Percentiles rank a stretch among this genome's conserved stretches.
Evolutionary conservation across 2,329 filamentous ascomycete genomes (phyloP).

Genomic region (Ascochyta koolunga): DNA sequence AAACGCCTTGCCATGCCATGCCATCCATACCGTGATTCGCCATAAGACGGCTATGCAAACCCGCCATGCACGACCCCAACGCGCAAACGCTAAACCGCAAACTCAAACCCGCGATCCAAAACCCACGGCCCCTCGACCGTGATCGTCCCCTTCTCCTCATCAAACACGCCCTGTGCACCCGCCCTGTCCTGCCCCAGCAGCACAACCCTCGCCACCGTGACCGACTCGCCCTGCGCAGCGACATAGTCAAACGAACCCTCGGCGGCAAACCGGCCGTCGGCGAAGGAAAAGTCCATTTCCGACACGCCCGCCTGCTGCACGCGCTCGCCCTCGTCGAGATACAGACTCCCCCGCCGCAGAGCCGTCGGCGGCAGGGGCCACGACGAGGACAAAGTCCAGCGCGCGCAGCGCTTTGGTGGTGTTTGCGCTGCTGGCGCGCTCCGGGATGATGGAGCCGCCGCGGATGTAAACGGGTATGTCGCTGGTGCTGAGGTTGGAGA

Average conservation of each 20-base stretch:
- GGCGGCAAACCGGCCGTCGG: constrained; percentile 57
- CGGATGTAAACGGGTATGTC: constrained; percentile 71
- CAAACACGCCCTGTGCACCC: constrained; percentile 23
- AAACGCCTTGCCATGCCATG: too few species aligned
- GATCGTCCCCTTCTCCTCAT: constrained; percentile 18
- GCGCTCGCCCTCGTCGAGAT: constrained; percentile 78
- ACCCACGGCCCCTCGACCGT: constrained; percentile 40
- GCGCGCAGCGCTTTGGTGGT: constrained; percentile 68
- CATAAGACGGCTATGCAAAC: background rate
- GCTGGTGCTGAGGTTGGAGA: constrained; percentile 55
- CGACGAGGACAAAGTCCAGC: constrained; percentile 72
- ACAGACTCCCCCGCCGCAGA: constrained; percentile 71
- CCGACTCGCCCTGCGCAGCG: constrained; percentile 23
- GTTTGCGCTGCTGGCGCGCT: constrained; percentile 62
- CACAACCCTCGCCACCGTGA: constrained; percentile 33
- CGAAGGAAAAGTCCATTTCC: constrained; percentile 66
- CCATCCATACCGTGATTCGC: background rate
- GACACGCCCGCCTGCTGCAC: constrained; percentile 64
- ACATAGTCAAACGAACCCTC: constrained; percentile 62
- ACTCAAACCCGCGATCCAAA: constrained; percentile 27
- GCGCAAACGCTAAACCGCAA: constrained; percentile 15
- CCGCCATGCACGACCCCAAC: background rate
- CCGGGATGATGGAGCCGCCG: constrained; percentile 69
- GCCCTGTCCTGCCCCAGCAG: constrained; percentile 35
- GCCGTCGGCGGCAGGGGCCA: constrained; percentile 68